phyloP scores from a whole-genome alignment of 2,329 filamentous ascomycete species.

The Colletotrichum tropicicola region DNA sequence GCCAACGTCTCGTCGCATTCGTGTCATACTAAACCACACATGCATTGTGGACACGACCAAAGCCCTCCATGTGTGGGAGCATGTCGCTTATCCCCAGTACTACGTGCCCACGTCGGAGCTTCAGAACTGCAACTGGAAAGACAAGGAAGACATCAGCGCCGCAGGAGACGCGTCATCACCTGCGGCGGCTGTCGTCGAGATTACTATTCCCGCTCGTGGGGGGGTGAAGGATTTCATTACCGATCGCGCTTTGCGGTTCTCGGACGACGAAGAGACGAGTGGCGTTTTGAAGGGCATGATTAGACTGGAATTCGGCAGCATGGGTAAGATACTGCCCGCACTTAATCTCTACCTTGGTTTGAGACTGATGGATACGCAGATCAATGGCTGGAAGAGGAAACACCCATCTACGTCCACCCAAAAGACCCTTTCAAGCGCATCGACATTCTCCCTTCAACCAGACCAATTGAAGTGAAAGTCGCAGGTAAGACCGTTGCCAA shows the following conservation, averaged over 20 bases:
- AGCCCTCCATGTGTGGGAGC: slow-evolving; percentile 53
- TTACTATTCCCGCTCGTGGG: slow-evolving; percentile 38
- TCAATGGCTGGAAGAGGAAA: slow-evolving; percentile 64
- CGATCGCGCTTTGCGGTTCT: slow-evolving; percentile 49
- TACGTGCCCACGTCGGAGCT: slow-evolving; percentile 47
- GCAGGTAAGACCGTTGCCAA: slow-evolving; percentile 57
- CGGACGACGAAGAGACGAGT: slow-evolving; percentile 43
- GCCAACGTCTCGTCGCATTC: slow-evolving; percentile 40
- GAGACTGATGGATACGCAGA: slow-evolving; percentile 33
- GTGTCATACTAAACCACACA: slow-evolving; percentile 42
- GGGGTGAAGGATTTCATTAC: slow-evolving; percentile 37
- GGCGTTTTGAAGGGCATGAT: slow-evolving; percentile 43
- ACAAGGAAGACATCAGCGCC: slow-evolving; percentile 37
- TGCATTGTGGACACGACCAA: slow-evolving; percentile 47
- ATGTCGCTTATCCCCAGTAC: slow-evolving; percentile 57
- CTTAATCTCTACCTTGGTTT: no score
- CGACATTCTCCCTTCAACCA: slow-evolving; percentile 65
- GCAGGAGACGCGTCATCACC: slow-evolving; percentile 32
- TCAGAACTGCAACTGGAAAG: slow-evolving; percentile 37
- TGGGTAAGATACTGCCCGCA: slow-evolving; percentile 36
- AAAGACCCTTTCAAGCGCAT: slow-evolving; percentile 75
- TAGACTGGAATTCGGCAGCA: slow-evolving; percentile 44
- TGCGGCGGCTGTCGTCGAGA: slow-evolving; percentile 40
- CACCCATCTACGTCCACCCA: slow-evolving; percentile 67
- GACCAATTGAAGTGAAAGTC: slow-evolving; percentile 59